Base-by-base conservation (phyloP, 768 basidiomycete species). In the Boletus rufocinnamomeus region DNA sequence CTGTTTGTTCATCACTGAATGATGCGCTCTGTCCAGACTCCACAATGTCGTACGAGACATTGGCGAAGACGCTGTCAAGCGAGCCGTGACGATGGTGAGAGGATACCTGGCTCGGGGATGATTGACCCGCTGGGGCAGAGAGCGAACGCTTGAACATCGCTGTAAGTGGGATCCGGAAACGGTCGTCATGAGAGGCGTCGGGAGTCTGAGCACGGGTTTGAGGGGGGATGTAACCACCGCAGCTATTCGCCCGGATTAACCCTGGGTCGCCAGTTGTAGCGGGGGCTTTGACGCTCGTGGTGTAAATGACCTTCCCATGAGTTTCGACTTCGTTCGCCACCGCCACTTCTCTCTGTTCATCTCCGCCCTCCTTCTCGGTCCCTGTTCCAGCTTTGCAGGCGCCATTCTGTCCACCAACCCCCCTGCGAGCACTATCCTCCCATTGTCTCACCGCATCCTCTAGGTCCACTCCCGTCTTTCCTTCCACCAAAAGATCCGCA, bases 61-160 rank as follows among this genome's bases (percentile, higher is more conserved):
- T 69, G 56, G 63, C 70, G 43, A 72, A 73, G 50, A 69, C 67
- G 47, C 71, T 74, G 25, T 65, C 67, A 47, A 71, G 23, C 49
- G 71, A 72, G 27, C 43, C 44, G 34, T 73, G 64, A 47, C 67
- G 65, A 6, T 52, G 54, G 44, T 65, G 65, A 43, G 64, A 59
- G 23, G 60, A 50, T 13, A 48, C 52, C 35, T 58, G 54, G 45
- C 47, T 37, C 3, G 59, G 50, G 25, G 64, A 55, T 23, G 56
- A 60, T 49, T 66, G 72, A n/a, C 69, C 58, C 1, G 77, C 80
- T 4, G 83, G 83, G 9, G 80, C 82, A 38, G 87, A 87, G 4
- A 82, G 74, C 13, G 84, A 84, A 52, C 87, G 85, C 69, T 79
- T 86, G 76, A 82, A 84, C 84, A 86, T 83, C 51, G 84, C 78